A percentile compares a stretch with the other conserved stretches of the same genome.
phyloP scores from a whole-genome alignment of 2,329 filamentous ascomycete genomes.

The Penicillium sp. region DNA sequence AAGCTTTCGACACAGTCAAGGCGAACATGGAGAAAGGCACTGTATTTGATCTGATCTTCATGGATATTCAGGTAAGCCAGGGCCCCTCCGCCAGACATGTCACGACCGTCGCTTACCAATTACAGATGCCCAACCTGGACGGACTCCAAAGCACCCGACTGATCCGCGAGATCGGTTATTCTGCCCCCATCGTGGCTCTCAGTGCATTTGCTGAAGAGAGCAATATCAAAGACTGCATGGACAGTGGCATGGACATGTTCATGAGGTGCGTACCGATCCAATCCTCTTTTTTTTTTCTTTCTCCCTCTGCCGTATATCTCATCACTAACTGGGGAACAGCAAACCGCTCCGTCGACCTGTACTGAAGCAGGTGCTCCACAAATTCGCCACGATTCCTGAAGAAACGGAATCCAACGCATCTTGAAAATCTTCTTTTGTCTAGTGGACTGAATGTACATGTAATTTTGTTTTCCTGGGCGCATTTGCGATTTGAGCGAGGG shows the following conservation, averaged over 20 bases:
- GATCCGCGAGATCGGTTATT: constrained; percentile 81
- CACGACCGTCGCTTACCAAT: neutral
- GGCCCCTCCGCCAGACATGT: neutral
- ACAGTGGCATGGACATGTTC: constrained; percentile 90
- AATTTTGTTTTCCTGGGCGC: neutral
- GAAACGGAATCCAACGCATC: constrained; percentile 39
- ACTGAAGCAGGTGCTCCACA: constrained; percentile 77
- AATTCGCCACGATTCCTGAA: constrained; percentile 70
- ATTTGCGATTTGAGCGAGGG: neutral
- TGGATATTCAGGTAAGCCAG: constrained; percentile 62
- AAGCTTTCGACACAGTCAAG: constrained; percentile 81
- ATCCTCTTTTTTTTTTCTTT: no score
- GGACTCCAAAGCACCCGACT: constrained; percentile 79
- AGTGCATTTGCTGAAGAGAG: constrained; percentile 88
- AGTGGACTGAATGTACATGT: neutral
- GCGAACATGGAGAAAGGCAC: constrained; percentile 67
- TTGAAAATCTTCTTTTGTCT: neutral
- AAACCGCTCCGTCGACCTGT: constrained; percentile 74
- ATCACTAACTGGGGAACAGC: constrained; percentile 6
- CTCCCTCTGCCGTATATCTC: neutral
- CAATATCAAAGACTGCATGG: constrained; percentile 79
- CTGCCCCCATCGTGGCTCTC: constrained; percentile 79
- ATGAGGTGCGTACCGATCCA: constrained; percentile 40
- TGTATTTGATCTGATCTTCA: constrained; percentile 83
- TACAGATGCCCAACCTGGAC: constrained; percentile 80